Evolutionary conservation across 331 rosid species (phyloP), one percentile per base, ranked within the genome.

Genomic region (Arachis monticola): DNA sequence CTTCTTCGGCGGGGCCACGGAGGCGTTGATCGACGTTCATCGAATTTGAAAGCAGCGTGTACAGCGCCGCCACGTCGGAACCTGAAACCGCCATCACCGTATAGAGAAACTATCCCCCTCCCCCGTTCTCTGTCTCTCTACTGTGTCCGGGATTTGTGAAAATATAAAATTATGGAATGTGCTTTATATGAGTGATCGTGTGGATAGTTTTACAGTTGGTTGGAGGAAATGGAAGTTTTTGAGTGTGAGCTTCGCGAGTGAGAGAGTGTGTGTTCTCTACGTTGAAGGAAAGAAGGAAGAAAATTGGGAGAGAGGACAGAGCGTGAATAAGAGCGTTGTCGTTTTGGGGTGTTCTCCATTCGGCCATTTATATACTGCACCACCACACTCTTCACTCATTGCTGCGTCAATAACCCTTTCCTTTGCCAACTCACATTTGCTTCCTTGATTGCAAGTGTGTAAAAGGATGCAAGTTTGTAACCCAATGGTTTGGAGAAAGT

Each of bases 1-100:
- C 89, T 48, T 77, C 79, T 78, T 92, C 97, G 0, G 97, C 96
- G 6, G 97, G 87, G 62, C 84, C 82, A 0, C 96, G 97, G 66
- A 87, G 81, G 73, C 81, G 82, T 11, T 82, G 96, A 77, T 91
- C 93, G 47, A 87, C 84, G 72, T 90, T 94, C 97, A 88, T 80
- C 59, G 99, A 88, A 87, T 92, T 88, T 17, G 85, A 5, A 10
- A 94, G 90, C 74, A 92, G 76, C 38, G 96, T 79, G 86, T 88
- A 94, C 85, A 94, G 85, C 72, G 95, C 90, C 48, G 92, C 87
- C 83, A 94, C 84, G 88, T 94, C 96, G 74, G 97, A 81, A 46
- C 85, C 81, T 10, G 98, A 82, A 48, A 90, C 85, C 81, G 92
- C 92, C 98, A 94, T 94, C 73, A 73, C 71, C 32, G 14, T 42